Evolutionary conservation across 2,329 filamentous ascomycete species (phyloP).

Genomic region (Amauroascus verrucosus): DNA sequence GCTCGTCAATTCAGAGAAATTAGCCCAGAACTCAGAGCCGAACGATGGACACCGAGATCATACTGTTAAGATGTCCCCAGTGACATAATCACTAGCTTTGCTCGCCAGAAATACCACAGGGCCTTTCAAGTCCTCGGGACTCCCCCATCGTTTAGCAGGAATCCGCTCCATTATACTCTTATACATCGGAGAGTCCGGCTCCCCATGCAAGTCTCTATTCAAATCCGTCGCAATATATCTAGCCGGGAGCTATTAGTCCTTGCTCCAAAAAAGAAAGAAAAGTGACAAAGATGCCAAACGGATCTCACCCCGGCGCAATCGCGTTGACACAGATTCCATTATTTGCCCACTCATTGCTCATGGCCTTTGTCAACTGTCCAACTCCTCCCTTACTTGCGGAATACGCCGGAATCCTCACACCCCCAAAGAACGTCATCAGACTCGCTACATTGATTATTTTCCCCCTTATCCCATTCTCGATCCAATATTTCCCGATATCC

Average conservation of each 20-base stretch:
- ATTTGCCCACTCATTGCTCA: conserved; percentile 73
- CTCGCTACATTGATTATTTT: conserved; percentile 72
- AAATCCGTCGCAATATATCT: conserved; percentile 39
- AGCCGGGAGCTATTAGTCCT: not conserved
- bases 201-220: conserved; percentile 2
- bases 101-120: conserved; percentile 16
- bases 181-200: conserved; percentile 2
- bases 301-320: conserved; percentile 67
- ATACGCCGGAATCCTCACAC: conserved; percentile 78
- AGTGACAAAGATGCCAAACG: not conserved
- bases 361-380: conserved; percentile 70
- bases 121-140: conserved; percentile 16
- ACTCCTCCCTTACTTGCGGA: conserved; percentile 78
- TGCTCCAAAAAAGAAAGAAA: not conserved
- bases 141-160: conserved; percentile 16
- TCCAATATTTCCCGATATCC: conserved; percentile 70
- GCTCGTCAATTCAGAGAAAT: not conserved
- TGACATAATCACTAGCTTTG: conserved; percentile 17
- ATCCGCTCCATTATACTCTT: conserved; percentile 12
- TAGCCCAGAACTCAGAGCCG: not conserved
- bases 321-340: conserved; percentile 75
- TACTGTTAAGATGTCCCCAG: conserved; percentile 43
- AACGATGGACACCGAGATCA: not conserved
- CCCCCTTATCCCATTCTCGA: conserved; percentile 51
- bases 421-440: conserved; percentile 73